Base-by-base conservation (phyloP, 2,329 filamentous ascomycete species). In the Colletotrichum endophyticum region DNA sequence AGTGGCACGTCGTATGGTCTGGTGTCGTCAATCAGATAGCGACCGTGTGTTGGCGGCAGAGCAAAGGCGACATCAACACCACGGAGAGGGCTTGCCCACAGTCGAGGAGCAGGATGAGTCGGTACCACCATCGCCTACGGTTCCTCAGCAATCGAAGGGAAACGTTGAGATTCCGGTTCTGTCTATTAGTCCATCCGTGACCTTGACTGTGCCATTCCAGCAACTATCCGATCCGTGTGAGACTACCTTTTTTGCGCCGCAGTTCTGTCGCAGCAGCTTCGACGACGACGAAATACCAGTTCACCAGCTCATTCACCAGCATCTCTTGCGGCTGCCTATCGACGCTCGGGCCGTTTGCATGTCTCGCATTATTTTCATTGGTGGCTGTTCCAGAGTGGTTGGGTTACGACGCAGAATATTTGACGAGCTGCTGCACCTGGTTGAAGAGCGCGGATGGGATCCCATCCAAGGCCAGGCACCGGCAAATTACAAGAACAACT, bases 201-300 rank as follows among this genome's bases (percentile, higher is more conserved):
- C 90, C 3, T 81, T 96, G 53, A 28, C 19, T 5, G 83, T 98
- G 3, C 90, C 94, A 0, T 95, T 96, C 80, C 89, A 91, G 5
- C 89, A 89, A 62, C 87, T 99, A 4, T 90, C 95, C 1, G 91
- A 94, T 74, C 94, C 95, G 0, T 94, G 94, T 76, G 95, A 98
- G 81, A 89, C 88, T 30, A 90, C 93, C 1, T 92, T 98, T 72
- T 95, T 99, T 79, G 93, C 88, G 81, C 79, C 89, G 80, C 81
- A 88, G 80, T 82, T 85, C 86, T 77, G 86, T 81, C 80, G 87
- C 81, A 83, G 84, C 22, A 92, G 92, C 53, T 92, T 96, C 77
- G 97, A 99, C 81, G 96, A 99, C 80, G 90, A 99, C 79, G 96
- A 99, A 78, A 89, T 95, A 22, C 93, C 96, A 0, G 81, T 99